A percentile compares a stretch with the other conserved stretches of the same genome.
Conservation (phyloP, 1,284 basidiomycete genomes). For the Melampsora americana region DNA sequence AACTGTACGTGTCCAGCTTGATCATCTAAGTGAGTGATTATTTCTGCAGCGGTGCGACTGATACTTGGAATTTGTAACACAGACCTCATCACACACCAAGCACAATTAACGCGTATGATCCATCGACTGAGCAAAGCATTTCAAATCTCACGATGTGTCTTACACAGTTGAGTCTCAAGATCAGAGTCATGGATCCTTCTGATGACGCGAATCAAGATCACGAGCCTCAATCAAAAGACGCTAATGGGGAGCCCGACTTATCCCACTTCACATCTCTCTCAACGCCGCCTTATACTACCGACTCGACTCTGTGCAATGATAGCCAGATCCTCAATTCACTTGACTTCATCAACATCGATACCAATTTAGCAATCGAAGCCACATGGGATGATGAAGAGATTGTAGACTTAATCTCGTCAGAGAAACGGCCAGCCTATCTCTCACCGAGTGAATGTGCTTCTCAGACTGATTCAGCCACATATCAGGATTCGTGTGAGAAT, state of each 20-base stretch:
- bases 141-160: slow-evolving; percentile 34
- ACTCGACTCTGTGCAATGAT: background rate
- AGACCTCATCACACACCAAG: background rate
- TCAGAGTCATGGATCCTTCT: slow-evolving; percentile 38
- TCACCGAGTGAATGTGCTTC: background rate
- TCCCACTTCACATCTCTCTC: slow-evolving; percentile 15
- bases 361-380: slow-evolving; percentile 21
- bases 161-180: slow-evolving; percentile 17
- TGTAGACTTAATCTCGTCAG: slow-evolving; percentile 18
- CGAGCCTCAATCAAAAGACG: background rate
- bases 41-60: no score
- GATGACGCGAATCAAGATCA: slow-evolving; percentile 11
- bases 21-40: no score
- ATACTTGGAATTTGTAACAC: no score
- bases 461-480: background rate
- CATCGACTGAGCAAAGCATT: slow-evolving; percentile 26
- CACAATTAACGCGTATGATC: background rate
- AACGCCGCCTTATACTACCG: background rate
- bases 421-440: background rate
- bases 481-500: background rate
- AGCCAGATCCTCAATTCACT: slow-evolving; percentile 25
- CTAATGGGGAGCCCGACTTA: background rate
- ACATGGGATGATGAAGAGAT: slow-evolving; percentile 33
- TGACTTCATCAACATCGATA: slow-evolving; percentile 37
- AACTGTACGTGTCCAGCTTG: no score